These are phyloP conservation scores for Apophysomyces elegans DNA, from an alignment of 371 early-diverging fungal species.

Conservation along the genomic window DNA sequence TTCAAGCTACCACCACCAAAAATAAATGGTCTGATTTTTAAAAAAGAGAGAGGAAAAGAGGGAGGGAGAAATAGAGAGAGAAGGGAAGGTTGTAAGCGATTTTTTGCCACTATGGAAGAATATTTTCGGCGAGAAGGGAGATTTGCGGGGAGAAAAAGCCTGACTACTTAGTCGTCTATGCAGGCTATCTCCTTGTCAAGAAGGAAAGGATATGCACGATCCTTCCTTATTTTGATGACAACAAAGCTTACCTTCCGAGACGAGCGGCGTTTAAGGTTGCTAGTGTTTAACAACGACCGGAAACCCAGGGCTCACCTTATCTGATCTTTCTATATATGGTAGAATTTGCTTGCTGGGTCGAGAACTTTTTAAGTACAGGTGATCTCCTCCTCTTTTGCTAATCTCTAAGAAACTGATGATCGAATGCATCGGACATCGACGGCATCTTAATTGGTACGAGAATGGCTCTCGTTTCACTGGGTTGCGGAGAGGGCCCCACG, in stretches of 20 bases:
- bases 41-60: not conserved
- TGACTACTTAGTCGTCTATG: not conserved
- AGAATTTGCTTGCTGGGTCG: slow-evolving; percentile 10
- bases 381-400: not conserved
- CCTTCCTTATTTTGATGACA: slow-evolving; percentile 10
- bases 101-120: too few relatives aligned
- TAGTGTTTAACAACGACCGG: not conserved
- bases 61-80: too few relatives aligned
- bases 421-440: slow-evolving; percentile 11
- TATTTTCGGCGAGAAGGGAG: not conserved
- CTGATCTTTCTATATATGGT: slow-evolving; percentile 4
- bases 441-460: not conserved
- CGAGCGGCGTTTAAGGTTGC: not conserved
- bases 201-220: not conserved
- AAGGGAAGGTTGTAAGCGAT: too few relatives aligned
- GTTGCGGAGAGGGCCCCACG: slow-evolving; percentile 7
- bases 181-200: not conserved
- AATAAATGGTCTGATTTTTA: slow-evolving; percentile 11
- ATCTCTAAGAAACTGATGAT: slow-evolving; percentile 1
- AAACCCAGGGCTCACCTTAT: slow-evolving; percentile 10
- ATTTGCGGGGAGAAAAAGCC: not conserved
- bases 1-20: not conserved
- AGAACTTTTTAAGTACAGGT: slow-evolving; percentile 9
- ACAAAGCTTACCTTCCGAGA: not conserved
- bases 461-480: not conserved